Conservation (phyloP, 306 rosid genomes). For the Malus sieversii region DNA sequence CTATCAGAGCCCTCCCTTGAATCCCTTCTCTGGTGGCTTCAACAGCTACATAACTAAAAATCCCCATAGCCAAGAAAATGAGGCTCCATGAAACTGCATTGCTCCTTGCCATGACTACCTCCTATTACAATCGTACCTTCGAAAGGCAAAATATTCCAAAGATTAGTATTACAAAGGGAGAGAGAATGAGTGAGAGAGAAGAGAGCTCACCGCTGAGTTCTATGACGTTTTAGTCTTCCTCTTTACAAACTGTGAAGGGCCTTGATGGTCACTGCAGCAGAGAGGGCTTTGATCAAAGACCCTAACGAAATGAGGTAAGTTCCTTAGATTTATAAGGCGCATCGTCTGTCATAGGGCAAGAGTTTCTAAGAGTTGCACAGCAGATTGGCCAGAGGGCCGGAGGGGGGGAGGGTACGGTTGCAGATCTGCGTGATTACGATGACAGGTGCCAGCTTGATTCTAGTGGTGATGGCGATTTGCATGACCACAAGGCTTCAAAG, state of each 20-base stretch:
- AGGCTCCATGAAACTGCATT: slow-evolving; percentile 10
- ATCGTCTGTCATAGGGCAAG: neutral
- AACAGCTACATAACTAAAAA: slow-evolving; percentile 1
- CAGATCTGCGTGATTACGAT: slow-evolving; percentile 7
- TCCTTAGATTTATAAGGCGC: neutral
- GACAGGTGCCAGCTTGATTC: slow-evolving; percentile 11
- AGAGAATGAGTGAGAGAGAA: neutral
- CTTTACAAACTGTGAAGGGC: neutral
- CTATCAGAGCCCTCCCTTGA: slow-evolving; percentile 6
- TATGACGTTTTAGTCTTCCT: neutral
- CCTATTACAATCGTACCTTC: neutral
- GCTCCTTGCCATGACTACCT: slow-evolving; percentile 23
- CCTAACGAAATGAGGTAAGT: neutral
- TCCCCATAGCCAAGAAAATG: slow-evolving; percentile 14
- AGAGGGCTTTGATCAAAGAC: neutral
- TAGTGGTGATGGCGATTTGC: slow-evolving; percentile 21
- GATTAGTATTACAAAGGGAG: neutral
- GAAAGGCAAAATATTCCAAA: neutral
- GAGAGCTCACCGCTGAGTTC: neutral
- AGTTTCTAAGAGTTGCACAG: neutral
- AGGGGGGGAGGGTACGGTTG: neutral
- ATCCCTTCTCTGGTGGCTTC: slow-evolving; percentile 23
- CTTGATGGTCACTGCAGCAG: neutral
- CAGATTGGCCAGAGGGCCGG: neutral
- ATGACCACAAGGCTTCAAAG: slow-evolving; percentile 10